phyloP scores from a whole-genome alignment of 2,329 filamentous ascomycete genomes.

The Penicillium sp. region DNA sequence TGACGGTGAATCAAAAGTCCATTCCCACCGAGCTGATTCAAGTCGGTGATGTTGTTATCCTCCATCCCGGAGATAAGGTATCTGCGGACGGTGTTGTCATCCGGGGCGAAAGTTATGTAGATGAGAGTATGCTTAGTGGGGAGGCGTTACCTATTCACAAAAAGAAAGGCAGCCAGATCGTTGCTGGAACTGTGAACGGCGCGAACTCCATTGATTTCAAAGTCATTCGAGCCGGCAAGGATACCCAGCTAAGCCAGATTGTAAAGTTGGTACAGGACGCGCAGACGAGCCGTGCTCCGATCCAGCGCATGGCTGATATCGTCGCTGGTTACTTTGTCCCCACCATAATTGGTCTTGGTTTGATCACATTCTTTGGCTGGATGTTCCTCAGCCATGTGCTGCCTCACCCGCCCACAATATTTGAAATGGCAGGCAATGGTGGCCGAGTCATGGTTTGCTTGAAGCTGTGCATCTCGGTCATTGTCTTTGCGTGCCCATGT shows the following conservation, averaged over 20 bases:
- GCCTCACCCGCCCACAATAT: conserved; percentile 80
- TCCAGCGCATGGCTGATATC: conserved; percentile 86
- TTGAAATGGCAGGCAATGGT: conserved; percentile 73
- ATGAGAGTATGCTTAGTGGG: conserved; percentile 98
- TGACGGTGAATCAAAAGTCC: conserved; percentile 48
- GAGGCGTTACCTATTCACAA: conserved; percentile 96
- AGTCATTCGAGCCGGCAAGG: conserved; percentile 86
- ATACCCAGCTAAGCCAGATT: conserved; percentile 96
- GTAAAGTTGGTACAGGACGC: conserved; percentile 98
- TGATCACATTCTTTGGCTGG: conserved; percentile 85
- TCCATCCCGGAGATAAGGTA: conserved; percentile 94
- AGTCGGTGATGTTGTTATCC: conserved; percentile 86
- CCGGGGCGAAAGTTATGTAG: conserved; percentile 85
- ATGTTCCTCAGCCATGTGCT: conserved; percentile 91
- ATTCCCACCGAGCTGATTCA: conserved; percentile 94
- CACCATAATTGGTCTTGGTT: conserved; percentile 76
- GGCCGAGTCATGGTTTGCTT: conserved; percentile 95
- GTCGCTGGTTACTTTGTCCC: conserved; percentile 95
- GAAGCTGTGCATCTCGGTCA: conserved; percentile 96
- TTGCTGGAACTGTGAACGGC: conserved; percentile 94
- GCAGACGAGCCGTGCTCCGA: conserved; percentile 89
- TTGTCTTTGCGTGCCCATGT: conserved; percentile 96
- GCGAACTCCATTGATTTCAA: conserved; percentile 88
- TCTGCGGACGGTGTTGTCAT: conserved; percentile 87
- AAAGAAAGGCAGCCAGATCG: conserved; percentile 71